These are phyloP conservation scores for Hypoxylon sp. DNA, from an alignment of 2,329 filamentous ascomycete genomes.

Conservation along the genomic window DNA sequence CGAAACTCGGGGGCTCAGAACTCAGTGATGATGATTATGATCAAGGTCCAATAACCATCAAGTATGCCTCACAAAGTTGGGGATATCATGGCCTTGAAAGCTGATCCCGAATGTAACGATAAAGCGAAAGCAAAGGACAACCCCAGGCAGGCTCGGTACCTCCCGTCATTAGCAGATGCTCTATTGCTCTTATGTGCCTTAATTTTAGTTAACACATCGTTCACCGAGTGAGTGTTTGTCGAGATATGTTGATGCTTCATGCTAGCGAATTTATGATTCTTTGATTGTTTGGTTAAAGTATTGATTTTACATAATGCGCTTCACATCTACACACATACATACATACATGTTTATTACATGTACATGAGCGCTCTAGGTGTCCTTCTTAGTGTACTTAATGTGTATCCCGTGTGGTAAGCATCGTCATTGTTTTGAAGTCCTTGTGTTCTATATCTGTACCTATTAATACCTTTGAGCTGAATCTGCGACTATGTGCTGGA, in stretches of 20 bases:
- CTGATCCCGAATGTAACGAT: conserved; percentile 9
- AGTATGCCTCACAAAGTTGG: neutral
- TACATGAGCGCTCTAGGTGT: neutral
- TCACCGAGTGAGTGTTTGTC: conserved; percentile 7
- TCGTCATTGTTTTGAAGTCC: neutral
- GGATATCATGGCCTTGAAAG: conserved; percentile 4
- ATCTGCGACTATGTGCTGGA: neutral
- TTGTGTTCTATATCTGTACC: neutral
- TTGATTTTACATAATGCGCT: too few relatives aligned
- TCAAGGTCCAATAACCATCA: conserved; percentile 4
- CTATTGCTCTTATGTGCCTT: neutral
- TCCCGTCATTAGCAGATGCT: neutral
- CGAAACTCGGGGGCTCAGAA: conserved; percentile 5
- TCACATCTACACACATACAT: neutral
- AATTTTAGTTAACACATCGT: neutral
- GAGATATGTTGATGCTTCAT: neutral
- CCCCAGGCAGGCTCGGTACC: neutral
- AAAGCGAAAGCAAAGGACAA: conserved; percentile 8
- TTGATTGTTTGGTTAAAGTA: neutral
- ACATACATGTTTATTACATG: neutral
- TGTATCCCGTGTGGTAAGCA: too few relatives aligned
- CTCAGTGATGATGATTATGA: neutral
- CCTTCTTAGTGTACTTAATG: neutral
- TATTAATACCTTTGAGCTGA: neutral
- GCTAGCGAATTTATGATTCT: neutral